Evolutionary conservation across 169 alveolate genomes (phyloP), one percentile per base, ranked within the genome.

Genomic region (Fabrea salina): DNA sequence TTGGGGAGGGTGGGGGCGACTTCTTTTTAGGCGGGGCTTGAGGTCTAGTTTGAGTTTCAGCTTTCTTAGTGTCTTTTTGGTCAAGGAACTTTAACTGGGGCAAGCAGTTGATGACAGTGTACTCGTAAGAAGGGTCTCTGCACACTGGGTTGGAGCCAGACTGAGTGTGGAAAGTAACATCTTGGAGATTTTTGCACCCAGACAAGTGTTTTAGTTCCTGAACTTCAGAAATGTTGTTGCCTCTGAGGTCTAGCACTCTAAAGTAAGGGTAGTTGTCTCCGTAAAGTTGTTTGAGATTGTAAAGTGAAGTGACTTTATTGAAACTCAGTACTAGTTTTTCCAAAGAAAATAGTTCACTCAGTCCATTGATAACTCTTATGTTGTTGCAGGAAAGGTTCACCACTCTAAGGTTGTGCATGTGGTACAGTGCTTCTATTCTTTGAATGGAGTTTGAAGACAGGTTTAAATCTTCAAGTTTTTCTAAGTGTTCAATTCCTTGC

Each of bases 371-470:
- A 40, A 68, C 78, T 68, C 78, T 37, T 2, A 68, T 68, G 16
- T 44, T 44, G 30, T 68, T 68, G 30, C 78, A 40, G 16, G 57
- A 68, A 11, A 68, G 30, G 35, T 68, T 44, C 19, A 68, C 25
- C 4, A 43, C 44, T n/a, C 16, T 19, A 11, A 68, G 30, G 7
- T 13, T 8, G 13, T n/a, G 8, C 57, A 68, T 40, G 13, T 68
- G 19, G 39, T 68, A 43, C 11, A 68, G 30, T 43, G 43, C 4
- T 47, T 68, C 78, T 8, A 68, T 68, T 68, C 61, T 37, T 68
- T 68, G 61, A 8, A 68, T 68, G 1, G 57, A 13, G 39, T 68
- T 68, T 68, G 78, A 68, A 43, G 78, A 68, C n/a, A 68, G 35
- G 35, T 68, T 68, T 47, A 68, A 13, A 16, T 68, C 78, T 13